These are phyloP conservation scores for Singerocomus rubriflavus DNA, from an alignment of 1,284 basidiomycete species.

Conservation along the genomic window DNA sequence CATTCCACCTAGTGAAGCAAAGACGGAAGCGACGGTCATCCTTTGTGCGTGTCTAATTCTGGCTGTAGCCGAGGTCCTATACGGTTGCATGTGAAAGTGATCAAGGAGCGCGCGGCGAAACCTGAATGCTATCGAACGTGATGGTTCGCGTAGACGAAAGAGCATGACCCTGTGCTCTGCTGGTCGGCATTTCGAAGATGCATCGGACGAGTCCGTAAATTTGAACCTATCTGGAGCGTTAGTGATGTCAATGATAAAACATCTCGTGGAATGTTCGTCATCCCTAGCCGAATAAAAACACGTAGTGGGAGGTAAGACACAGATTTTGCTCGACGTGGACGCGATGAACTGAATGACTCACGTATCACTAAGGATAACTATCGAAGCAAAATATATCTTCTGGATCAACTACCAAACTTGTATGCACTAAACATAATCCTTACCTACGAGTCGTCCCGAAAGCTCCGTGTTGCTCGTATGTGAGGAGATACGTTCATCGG, in stretches of 20 bases:
- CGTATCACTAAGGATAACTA: slow-evolving; percentile 18
- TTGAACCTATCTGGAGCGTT: slow-evolving; percentile 1
- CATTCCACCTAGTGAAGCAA: slow-evolving; percentile 21
- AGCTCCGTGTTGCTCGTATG: neutral
- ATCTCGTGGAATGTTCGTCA: slow-evolving; percentile 1
- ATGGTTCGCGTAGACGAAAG: neutral
- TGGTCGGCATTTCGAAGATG: slow-evolving; percentile 15
- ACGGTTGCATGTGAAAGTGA: slow-evolving; percentile 7
- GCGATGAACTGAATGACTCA: slow-evolving; percentile 14
- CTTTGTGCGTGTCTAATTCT: slow-evolving; percentile 3
- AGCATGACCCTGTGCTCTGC: neutral
- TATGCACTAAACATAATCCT: slow-evolving; percentile 4
- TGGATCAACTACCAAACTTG: neutral
- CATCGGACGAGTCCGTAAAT: neutral
- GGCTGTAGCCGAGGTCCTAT: neutral
- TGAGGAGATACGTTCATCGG: neutral
- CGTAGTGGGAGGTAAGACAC: slow-evolving; percentile 2
- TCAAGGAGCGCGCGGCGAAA: slow-evolving; percentile 1
- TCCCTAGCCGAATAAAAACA: slow-evolving; percentile 16
- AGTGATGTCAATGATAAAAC: slow-evolving; percentile 3
- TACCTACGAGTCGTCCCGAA: slow-evolving; percentile 12
- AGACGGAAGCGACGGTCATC: slow-evolving; percentile 16
- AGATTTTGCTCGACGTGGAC: neutral
- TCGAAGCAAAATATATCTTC: neutral
- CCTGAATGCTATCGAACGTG: neutral